A percentile compares a stretch with the other conserved stretches of the same genome.
Evolutionary conservation across 352 stramenopile species (phyloP).

Genomic region (Phytophthora rubi): DNA sequence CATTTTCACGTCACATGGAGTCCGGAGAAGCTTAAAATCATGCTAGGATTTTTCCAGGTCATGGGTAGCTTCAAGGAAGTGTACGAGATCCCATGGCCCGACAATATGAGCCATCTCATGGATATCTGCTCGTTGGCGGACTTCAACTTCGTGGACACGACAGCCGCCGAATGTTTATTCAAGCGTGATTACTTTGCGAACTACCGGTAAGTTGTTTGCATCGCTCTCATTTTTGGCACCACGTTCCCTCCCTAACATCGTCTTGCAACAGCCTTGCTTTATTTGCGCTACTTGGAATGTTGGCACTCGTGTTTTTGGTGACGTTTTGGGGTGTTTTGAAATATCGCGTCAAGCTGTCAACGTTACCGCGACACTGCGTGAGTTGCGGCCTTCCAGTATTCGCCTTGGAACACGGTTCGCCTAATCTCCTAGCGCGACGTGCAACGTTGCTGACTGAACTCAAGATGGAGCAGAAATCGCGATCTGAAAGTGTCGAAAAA

Average conservation of each 20-base stretch:
- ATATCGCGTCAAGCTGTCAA: constrained; percentile 62
- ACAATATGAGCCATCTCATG: constrained; percentile 63
- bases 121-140: constrained; percentile 73
- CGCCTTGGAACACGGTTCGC: constrained; percentile 38
- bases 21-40: constrained; percentile 82
- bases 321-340: constrained; percentile 59
- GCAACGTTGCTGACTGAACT: constrained; percentile 52
- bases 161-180: constrained; percentile 71
- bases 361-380: constrained; percentile 66
- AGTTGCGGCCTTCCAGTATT: constrained; percentile 67
- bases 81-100: constrained; percentile 77
- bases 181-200: constrained; percentile 69
- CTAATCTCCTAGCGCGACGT: constrained; percentile 40
- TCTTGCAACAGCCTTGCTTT: constrained; percentile 43
- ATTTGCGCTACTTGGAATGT: constrained; percentile 47
- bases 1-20: constrained; percentile 40
- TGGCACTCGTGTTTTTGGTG: constrained; percentile 43
- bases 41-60: constrained; percentile 81
- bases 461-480: constrained; percentile 44
- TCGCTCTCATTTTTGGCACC: background rate
- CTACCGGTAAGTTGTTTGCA: constrained; percentile 41
- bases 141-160: constrained; percentile 74
- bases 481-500: background rate
- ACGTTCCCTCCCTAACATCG: background rate
- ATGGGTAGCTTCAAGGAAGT: constrained; percentile 76